Conservation (phyloP, 768 basidiomycete species). For the Leccinum incarnatum region DNA sequence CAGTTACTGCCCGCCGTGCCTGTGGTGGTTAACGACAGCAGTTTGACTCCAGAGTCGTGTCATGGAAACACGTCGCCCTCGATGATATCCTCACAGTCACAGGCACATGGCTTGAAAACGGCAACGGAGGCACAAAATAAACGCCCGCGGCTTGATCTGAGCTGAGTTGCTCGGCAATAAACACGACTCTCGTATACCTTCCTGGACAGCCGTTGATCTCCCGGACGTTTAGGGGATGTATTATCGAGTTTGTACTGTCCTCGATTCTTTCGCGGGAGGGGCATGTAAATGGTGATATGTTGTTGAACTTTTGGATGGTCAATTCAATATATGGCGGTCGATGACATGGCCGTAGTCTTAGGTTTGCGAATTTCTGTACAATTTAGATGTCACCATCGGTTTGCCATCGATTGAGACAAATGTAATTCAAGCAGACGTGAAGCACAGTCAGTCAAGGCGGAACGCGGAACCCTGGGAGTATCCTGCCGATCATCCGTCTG, state of each 20-base stretch:
- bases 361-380: neutral
- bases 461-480: neutral
- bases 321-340: neutral
- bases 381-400: neutral
- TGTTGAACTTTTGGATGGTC: neutral
- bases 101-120: conserved; percentile 12
- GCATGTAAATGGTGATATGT: conserved; percentile 3
- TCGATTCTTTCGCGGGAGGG: neutral
- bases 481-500: neutral
- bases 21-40: conserved; percentile 31
- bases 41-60: conserved; percentile 59
- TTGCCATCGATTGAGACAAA: neutral
- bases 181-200: neutral
- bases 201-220: neutral
- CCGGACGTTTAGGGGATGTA: neutral
- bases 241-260: neutral
- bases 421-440: neutral
- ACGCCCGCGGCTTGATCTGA: conserved; percentile 26
- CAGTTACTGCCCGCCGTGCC: conserved; percentile 28
- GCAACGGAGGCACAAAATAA: conserved; percentile 18
- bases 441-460: neutral
- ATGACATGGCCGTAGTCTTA: neutral
- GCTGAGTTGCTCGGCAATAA: conserved; percentile 13
- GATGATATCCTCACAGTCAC: conserved; percentile 22
- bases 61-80: conserved; percentile 56